Base-by-base conservation (phyloP, 352 stramenopile species). In the Globisporangium nagaii region DNA sequence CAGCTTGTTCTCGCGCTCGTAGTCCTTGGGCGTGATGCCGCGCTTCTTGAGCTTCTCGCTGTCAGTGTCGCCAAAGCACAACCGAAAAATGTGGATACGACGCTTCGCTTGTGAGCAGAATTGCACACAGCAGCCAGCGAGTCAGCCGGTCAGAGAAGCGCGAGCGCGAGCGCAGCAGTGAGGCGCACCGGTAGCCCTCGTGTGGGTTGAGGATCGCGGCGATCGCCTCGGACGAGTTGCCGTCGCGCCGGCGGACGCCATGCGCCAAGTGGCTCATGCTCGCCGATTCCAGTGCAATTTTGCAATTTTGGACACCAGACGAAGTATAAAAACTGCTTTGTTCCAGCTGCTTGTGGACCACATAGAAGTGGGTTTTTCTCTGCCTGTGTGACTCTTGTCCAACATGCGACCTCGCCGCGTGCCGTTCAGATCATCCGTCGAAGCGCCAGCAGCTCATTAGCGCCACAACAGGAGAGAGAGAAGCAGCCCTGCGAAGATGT, bases 171-270 rank as follows among this genome's bases (percentile, higher is more conserved):
- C n/a, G n/a, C n/a, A 56, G 42, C 2, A 1, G 11, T 35, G 4
- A 17, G 9, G 3, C 59, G 4, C 37, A 90, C 79, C 79, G 52
- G 32, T 75, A 79, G 3, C 75, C 71, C 49, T 84, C 73, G 48
- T 84, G 68, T 40, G 77, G 79, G 58, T 87, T 67, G 27, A 88
- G 62, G 39, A 88, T 70, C 35, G 72, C 77, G 20, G 69, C 77
- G 46, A 90, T 75, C 24, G 75, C 71, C 37, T 85, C 73, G n/a
- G 77, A 86, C 13, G 77, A 74, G 63, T 88, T 90, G 52, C 70
- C 73, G 49, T 88, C 75, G 48, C 77, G 77, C 19, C 68, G 73
- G 11, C 80, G 77, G 62, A 73, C 79, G 48, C 73, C 70, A 13
- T 63, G 56, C 8, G 47, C 51, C 11, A 59, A 58, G 22, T n/a